Conservation (phyloP, 805 yeast species). For the Nakazawaea ambrosiae region DNA sequence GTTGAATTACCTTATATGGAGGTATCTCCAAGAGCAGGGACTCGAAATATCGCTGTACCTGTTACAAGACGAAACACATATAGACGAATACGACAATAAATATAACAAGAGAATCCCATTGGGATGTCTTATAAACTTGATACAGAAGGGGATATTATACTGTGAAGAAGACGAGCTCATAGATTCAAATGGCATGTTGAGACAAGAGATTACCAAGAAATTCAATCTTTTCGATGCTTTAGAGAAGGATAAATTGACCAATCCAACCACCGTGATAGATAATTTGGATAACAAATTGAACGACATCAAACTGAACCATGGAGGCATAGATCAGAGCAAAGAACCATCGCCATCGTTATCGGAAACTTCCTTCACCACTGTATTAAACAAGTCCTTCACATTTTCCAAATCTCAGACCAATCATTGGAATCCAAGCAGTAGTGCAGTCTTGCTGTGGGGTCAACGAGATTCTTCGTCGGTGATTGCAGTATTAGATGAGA, state of each 20-base stretch:
- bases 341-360: constrained; percentile 11
- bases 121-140: constrained; percentile 73
- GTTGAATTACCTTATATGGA: constrained; percentile 86
- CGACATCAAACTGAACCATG: constrained; percentile 6
- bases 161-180: constrained; percentile 61
- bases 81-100: constrained; percentile 46
- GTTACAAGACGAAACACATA: constrained; percentile 64
- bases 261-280: constrained; percentile 5
- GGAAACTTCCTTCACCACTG: constrained; percentile 24
- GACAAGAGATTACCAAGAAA: constrained; percentile 17
- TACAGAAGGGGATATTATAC: constrained; percentile 82
- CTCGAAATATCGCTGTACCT: constrained; percentile 74
- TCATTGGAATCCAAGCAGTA: constrained; percentile 50
- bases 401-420: constrained; percentile 39
- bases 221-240: constrained; percentile 52
- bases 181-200: constrained; percentile 23
- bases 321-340: constrained; percentile 2
- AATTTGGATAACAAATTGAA: constrained; percentile 9
- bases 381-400: constrained; percentile 29
- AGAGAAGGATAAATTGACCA: constrained; percentile 29
- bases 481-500: constrained; percentile 19
- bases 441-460: constrained; percentile 47
- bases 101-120: constrained; percentile 52
- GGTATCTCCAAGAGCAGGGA: constrained; percentile 85
- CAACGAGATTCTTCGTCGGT: constrained; percentile 22